These are phyloP conservation scores for Penicillium sp. DNA, from an alignment of 2,329 filamentous ascomycete genomes.

Conservation along the genomic window DNA sequence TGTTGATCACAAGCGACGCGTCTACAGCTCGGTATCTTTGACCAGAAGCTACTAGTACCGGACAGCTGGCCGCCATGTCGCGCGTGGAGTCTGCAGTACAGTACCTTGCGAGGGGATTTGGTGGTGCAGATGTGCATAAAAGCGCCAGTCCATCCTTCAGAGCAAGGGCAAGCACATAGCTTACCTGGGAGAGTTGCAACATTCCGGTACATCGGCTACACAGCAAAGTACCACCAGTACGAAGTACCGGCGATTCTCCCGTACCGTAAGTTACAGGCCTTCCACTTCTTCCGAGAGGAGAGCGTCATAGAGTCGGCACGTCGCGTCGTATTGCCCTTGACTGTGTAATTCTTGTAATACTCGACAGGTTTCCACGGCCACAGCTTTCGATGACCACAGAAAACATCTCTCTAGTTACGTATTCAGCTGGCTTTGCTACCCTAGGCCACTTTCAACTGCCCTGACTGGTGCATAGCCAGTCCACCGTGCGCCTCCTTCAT, in stretches of 20 bases:
- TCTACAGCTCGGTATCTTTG: background rate
- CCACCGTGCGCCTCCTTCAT: background rate
- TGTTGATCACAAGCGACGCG: background rate
- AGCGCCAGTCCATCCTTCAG: background rate
- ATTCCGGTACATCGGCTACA: background rate
- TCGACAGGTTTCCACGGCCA: background rate
- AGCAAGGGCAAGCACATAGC: background rate
- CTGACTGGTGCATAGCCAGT: background rate
- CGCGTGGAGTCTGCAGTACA: background rate
- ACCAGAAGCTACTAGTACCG: background rate
- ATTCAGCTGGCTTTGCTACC: background rate
- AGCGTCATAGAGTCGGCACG: conserved; percentile 18
- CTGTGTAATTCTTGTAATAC: background rate
- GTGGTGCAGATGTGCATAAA: background rate
- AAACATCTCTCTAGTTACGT: background rate
- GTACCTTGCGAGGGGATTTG: background rate
- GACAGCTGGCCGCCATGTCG: background rate
- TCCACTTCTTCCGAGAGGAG: conserved; percentile 15
- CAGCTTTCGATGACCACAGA: background rate
- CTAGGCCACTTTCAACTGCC: background rate
- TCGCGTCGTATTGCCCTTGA: conserved; percentile 1
- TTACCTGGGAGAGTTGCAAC: background rate
- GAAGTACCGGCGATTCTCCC: conserved; percentile 1
- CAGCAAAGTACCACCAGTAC: background rate
- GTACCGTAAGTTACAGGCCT: conserved; percentile 14